Percentiles rank a stretch among this genome's conserved stretches.
phyloP scores from a whole-genome alignment of 495 filamentous ascomycete genomes.

The Daldinia childiae region DNA sequence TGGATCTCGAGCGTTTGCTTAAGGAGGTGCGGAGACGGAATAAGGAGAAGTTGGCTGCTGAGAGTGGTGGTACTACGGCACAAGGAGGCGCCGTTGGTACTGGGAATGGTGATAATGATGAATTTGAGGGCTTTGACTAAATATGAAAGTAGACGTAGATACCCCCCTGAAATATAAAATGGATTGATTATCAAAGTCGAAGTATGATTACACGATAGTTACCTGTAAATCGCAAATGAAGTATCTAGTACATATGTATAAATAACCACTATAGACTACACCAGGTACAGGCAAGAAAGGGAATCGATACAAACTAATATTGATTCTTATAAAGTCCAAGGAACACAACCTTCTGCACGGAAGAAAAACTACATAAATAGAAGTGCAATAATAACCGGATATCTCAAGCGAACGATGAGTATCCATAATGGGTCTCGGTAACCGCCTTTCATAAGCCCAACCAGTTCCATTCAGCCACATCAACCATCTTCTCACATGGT shows the following conservation, averaged over 20 bases:
- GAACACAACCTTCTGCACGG: not conserved
- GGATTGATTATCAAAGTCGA: not conserved
- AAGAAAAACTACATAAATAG: constrained; percentile 16
- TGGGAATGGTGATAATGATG: constrained; percentile 43
- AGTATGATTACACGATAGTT: not conserved
- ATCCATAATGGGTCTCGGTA: constrained; percentile 37
- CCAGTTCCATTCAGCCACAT: constrained; percentile 1
- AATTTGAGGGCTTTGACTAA: constrained; percentile 58
- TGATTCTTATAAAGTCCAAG: not conserved
- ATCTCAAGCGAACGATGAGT: constrained; percentile 39
- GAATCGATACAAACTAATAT: too few species aligned
- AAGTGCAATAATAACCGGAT: constrained; percentile 9
- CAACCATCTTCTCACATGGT: not conserved
- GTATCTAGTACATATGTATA: not conserved
- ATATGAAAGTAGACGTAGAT: constrained; percentile 17
- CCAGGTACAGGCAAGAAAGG: too few species aligned
- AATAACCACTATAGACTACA: too few species aligned
- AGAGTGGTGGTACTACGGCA: constrained; percentile 38
- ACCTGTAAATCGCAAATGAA: not conserved
- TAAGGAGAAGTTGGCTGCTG: constrained; percentile 54
- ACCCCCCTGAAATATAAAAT: constrained; percentile 19
- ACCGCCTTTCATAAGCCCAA: not conserved
- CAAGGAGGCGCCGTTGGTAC: constrained; percentile 4
- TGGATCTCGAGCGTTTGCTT: constrained; percentile 77
- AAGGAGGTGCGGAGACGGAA: constrained; percentile 70